These are phyloP conservation scores for Colletotrichum theobromicola DNA, from an alignment of 2,329 filamentous ascomycete genomes.

Conservation along the genomic window DNA sequence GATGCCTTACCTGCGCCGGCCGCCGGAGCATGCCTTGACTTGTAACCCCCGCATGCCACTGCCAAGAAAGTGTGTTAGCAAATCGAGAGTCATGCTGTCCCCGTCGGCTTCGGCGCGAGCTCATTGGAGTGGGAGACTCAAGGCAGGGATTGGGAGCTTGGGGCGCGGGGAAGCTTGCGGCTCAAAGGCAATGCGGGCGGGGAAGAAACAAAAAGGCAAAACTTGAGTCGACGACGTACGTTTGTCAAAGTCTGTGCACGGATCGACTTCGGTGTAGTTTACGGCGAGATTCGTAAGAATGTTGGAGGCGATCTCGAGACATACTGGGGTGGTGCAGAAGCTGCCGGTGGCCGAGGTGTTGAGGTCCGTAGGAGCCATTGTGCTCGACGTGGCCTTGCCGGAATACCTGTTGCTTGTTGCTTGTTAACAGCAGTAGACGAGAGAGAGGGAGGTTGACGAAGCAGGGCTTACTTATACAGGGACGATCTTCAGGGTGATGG, in stretches of 20 bases:
- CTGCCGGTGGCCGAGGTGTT: not conserved
- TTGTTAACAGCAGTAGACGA: not conserved
- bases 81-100: not conserved
- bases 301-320: constrained; percentile 31
- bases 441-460: not conserved
- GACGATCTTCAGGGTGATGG: not conserved
- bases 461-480: not conserved
- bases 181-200: not conserved
- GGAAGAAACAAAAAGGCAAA: not conserved
- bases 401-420: not conserved
- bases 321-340: constrained; percentile 28
- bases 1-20: constrained; percentile 65
- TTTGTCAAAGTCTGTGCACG: constrained; percentile 71
- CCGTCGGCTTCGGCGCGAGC: not conserved
- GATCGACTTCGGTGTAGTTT: constrained; percentile 66
- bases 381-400: not conserved
- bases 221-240: constrained; percentile 24
- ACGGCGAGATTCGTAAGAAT: constrained; percentile 29
- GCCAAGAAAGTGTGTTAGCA: constrained; percentile 4
- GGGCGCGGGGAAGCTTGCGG: not conserved
- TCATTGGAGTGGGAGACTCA: not conserved
- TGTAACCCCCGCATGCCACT: constrained; percentile 70
- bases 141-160: not conserved
- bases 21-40: constrained; percentile 65
- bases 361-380: not conserved